Percentiles rank a stretch among this genome's conserved stretches.
These are phyloP conservation scores for Euryodendron excelsum DNA, from an alignment of 148 eudicot genomes.

Conservation along the genomic window DNA sequence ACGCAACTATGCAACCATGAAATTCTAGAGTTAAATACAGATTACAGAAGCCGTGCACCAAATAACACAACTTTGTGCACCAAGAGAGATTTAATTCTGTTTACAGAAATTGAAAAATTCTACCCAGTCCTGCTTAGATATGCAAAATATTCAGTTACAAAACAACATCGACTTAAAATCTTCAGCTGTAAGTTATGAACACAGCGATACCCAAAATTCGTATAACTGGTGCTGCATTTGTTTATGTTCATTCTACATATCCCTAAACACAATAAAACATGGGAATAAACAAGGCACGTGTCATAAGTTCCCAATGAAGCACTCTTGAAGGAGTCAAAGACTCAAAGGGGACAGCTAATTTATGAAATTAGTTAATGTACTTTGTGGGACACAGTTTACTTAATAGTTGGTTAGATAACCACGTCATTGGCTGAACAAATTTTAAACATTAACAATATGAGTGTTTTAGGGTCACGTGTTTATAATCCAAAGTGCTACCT, in stretches of 20 bases:
- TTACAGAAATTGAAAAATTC: no score
- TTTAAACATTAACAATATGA: not conserved
- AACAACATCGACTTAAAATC: no score
- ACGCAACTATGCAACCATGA: no score
- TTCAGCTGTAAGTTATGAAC: no score
- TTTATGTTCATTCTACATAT: not conserved
- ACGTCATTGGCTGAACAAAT: not conserved
- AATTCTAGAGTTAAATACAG: no score
- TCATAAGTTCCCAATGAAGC: not conserved
- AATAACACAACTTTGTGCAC: no score
- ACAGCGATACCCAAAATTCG: no score
- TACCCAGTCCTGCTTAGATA: no score
- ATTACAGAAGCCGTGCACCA: no score
- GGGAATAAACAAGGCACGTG: not conserved
- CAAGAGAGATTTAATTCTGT: no score
- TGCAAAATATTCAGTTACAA: no score
- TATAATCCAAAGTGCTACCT: constrained; percentile 40
- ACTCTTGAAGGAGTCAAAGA: not conserved
- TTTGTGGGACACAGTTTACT: not conserved
- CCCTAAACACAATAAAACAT: not conserved
- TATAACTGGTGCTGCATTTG: no score
- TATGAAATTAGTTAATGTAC: not conserved
- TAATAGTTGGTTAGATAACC: not conserved
- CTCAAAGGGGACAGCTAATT: not conserved
- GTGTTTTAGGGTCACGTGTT: not conserved